phyloP scores from a whole-genome alignment of 176 grass and related monocot species.

The Dendrocalamus sinicus region DNA sequence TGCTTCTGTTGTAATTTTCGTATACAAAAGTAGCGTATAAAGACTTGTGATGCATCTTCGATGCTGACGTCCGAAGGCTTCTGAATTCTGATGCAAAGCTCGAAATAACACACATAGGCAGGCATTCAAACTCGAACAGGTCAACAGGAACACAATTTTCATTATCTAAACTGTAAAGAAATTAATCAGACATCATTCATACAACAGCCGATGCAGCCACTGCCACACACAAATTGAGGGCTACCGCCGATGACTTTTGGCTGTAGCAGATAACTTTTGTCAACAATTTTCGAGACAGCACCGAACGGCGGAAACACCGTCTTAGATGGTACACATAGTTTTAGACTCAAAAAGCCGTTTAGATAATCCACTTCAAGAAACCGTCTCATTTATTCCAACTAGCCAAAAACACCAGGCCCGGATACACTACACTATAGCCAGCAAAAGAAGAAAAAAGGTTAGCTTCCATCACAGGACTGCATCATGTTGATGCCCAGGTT shows the following conservation, averaged over 20 bases:
- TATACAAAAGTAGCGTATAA: background rate
- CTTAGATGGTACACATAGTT: no score
- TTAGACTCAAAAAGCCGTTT: no score
- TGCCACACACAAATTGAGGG: background rate
- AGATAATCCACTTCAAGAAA: no score
- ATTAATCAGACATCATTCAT: background rate
- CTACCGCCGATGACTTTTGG: no score
- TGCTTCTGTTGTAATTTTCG: no score
- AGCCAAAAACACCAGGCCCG: no score
- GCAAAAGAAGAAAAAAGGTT: background rate
- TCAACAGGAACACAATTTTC: constrained; percentile 8
- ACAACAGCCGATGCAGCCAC: constrained; percentile 30
- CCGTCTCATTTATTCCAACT: no score
- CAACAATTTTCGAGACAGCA: no score
- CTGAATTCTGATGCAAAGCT: background rate
- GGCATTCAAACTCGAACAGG: background rate
- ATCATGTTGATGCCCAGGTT: background rate
- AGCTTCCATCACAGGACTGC: background rate
- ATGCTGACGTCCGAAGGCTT: no score
- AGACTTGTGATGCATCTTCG: background rate
- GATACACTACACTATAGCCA: background rate
- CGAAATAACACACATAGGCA: background rate
- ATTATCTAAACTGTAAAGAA: constrained; percentile 7
- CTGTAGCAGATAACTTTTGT: no score
- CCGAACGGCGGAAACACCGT: no score